Percentiles rank a stretch among this genome's conserved stretches.
Conservation (phyloP, 164 flowering plant genomes). For the Nymphaea thermarum region DNA sequence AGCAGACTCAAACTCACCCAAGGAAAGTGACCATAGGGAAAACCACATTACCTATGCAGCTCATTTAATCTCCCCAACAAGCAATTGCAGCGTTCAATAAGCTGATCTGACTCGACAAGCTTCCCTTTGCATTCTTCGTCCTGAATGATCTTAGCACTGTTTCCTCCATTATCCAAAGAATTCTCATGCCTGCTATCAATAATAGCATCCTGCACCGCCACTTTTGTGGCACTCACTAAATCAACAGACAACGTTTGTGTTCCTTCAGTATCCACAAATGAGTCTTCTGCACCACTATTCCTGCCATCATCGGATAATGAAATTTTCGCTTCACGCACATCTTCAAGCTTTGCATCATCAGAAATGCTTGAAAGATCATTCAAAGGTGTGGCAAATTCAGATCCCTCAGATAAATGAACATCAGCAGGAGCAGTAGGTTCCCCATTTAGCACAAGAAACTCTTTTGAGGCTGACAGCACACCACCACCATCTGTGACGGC, state of each 20-base stretch:
- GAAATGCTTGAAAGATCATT: constrained; percentile 8
- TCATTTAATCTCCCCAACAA: constrained; percentile 52
- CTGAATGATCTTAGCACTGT: neutral
- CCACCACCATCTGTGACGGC: constrained; percentile 13
- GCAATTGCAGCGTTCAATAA: constrained; percentile 34
- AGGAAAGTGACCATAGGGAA: neutral
- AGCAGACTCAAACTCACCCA: too few species aligned
- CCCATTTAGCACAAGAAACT: constrained; percentile 2
- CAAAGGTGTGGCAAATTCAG: neutral
- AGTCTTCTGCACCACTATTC: neutral
- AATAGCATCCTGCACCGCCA: constrained; percentile 4
- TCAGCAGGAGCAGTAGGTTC: constrained; percentile 7
- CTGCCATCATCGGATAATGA: neutral
- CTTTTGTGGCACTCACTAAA: neutral
- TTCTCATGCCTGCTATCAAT: neutral
- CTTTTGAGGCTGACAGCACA: neutral
- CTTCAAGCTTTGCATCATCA: constrained; percentile 6
- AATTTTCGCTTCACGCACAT: constrained; percentile 6
- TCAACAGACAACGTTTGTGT: neutral
- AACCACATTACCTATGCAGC: constrained; percentile 35
- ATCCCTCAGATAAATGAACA: neutral
- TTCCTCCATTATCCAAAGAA: neutral
- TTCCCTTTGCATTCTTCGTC: constrained; percentile 4
- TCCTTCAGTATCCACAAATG: neutral
- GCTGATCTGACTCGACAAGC: constrained; percentile 22